Conservation (phyloP, 352 stramenopile genomes). For the Pythium diclinum region DNA sequence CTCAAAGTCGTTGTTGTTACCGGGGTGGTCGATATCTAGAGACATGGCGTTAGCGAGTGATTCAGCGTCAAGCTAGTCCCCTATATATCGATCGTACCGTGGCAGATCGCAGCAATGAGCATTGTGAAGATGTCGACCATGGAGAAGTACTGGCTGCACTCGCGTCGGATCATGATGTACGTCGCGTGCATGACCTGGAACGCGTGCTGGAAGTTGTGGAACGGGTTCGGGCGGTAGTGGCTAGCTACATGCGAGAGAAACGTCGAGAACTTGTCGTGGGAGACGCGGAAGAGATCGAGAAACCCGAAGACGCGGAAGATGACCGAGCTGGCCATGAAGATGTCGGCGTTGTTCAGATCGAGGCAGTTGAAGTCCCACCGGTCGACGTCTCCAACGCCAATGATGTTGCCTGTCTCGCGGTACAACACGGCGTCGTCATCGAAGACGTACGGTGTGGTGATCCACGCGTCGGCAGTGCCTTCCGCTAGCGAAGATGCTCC, state of each 20-base stretch:
- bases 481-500: not conserved
- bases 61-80: no score
- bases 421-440: conserved; percentile 7
- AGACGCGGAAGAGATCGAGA: conserved; percentile 35
- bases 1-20: conserved; percentile 85
- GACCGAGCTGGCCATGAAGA: conserved; percentile 20
- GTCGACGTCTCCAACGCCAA: conserved; percentile 49
- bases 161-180: conserved; percentile 38
- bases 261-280: conserved; percentile 31
- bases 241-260: conserved; percentile 42
- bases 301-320: conserved; percentile 39
- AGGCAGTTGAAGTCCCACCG: conserved; percentile 52
- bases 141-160: conserved; percentile 60
- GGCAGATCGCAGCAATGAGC: conserved; percentile 65
- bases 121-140: conserved; percentile 71
- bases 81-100: conserved; percentile 26
- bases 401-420: conserved; percentile 36
- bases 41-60: no score
- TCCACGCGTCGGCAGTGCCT: not conserved
- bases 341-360: conserved; percentile 21
- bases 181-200: conserved; percentile 63
- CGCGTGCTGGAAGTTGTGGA: conserved; percentile 80
- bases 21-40: conserved; percentile 74
- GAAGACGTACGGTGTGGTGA: not conserved
- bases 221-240: conserved; percentile 72